Percentiles rank a stretch among this genome's conserved stretches.
phyloP scores from a whole-genome alignment of 768 basidiomycete genomes.

The Amanita molliuscula region DNA sequence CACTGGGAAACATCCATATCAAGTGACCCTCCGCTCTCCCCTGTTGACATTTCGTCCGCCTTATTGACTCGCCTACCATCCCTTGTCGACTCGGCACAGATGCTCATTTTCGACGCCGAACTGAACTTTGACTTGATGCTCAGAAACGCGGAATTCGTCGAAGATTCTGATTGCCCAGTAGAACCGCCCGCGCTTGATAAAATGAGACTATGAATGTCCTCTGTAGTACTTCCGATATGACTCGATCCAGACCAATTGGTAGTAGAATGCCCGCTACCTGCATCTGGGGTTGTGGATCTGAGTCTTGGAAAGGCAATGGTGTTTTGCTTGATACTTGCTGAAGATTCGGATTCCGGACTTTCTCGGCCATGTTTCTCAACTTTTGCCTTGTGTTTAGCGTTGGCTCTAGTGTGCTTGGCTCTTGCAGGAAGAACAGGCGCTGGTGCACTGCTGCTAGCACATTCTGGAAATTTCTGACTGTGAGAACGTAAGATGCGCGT shows the following conservation, averaged over 20 bases:
- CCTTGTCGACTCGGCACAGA: neutral
- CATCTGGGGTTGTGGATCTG: neutral
- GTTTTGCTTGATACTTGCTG: neutral
- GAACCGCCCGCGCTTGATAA: neutral
- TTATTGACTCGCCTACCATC: neutral
- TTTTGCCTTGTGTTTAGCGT: neutral
- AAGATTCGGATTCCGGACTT: neutral
- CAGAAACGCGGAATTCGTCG: neutral
- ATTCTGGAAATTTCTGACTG: neutral
- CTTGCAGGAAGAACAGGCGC: neutral
- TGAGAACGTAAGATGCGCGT: conserved; percentile 1
- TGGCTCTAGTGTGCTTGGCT: neutral
- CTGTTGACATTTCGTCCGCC: neutral
- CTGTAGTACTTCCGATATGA: neutral
- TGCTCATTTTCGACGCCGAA: conserved; percentile 2
- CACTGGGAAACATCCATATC: neutral
- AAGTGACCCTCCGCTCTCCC: neutral
- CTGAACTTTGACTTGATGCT: conserved; percentile 1
- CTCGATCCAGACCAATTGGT: neutral
- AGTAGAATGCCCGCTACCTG: neutral
- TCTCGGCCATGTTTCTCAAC: neutral
- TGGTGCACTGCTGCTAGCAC: neutral
- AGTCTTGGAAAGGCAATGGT: neutral
- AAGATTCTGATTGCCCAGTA: neutral
- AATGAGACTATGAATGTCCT: neutral